These are phyloP conservation scores for Exophiala sp. DNA, from an alignment of 2,329 filamentous ascomycete genomes.

Conservation along the genomic window DNA sequence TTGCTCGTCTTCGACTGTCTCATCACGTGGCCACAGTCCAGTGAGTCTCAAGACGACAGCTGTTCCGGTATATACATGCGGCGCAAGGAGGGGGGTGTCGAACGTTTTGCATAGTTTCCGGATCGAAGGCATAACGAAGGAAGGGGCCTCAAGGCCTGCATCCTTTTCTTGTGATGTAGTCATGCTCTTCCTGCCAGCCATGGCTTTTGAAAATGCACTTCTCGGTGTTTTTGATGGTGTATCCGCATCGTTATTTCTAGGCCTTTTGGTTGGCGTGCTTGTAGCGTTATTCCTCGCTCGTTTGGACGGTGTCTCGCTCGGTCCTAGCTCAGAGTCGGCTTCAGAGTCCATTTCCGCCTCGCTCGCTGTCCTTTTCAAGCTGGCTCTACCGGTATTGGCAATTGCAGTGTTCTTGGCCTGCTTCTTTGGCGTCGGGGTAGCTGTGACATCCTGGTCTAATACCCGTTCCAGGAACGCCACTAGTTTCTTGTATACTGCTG, in stretches of 20 bases:
- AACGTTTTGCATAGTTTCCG: constrained; percentile 60
- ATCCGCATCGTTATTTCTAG: constrained; percentile 14
- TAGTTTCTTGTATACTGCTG: constrained; percentile 75
- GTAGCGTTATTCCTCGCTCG: constrained; percentile 7
- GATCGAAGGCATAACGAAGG: constrained; percentile 65
- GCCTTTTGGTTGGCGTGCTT: constrained; percentile 1
- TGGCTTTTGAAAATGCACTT: constrained; percentile 9
- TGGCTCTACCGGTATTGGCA: constrained; percentile 13
- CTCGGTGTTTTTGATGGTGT: constrained; percentile 6
- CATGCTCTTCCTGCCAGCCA: constrained; percentile 14
- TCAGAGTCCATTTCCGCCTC: constrained; percentile 23
- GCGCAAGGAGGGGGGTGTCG: constrained; percentile 56
- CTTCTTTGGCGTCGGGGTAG: constrained; percentile 32
- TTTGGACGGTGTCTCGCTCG: constrained; percentile 35
- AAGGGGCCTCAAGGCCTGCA: constrained; percentile 40
- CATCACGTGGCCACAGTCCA: constrained; percentile 34
- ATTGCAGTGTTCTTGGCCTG: not conserved
- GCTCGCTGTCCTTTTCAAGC: constrained; percentile 24
- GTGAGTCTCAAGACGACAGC: constrained; percentile 54
- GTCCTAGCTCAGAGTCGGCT: constrained; percentile 27
- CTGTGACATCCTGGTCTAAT: constrained; percentile 46
- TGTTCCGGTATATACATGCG: constrained; percentile 65
- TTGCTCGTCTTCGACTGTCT: constrained; percentile 41
- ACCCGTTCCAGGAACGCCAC: constrained; percentile 73
- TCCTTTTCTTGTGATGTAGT: constrained; percentile 5